Evolutionary conservation across 1,284 basidiomycete species (phyloP).

Genomic region (Ceratobasidium sp.): DNA sequence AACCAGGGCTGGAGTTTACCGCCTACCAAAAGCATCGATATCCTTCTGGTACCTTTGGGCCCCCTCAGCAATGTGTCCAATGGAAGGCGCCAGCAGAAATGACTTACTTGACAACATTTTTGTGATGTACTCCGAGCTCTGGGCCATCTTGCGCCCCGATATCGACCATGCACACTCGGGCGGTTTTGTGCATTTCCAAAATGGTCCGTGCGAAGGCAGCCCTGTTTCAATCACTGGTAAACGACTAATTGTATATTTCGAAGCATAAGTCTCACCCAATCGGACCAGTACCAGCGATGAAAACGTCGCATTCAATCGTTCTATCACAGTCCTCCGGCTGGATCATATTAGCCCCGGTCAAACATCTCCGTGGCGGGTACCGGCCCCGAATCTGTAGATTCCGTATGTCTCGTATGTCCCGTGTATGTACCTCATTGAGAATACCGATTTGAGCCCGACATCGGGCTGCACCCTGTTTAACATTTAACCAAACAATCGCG

Average conservation of each 20-base stretch:
- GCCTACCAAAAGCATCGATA: slow-evolving; percentile 30
- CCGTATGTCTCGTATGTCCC: too few species aligned
- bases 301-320: slow-evolving; percentile 15
- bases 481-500: too few species aligned
- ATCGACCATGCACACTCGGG: slow-evolving; percentile 19
- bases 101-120: slow-evolving; percentile 29
- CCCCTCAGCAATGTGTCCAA: background rate
- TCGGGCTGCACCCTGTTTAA: too few species aligned
- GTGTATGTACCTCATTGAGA: too few species aligned
- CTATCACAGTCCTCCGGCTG: too few species aligned
- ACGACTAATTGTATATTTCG: background rate
- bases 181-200: background rate
- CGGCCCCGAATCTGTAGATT: too few species aligned
- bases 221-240: background rate
- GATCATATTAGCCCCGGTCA: too few species aligned
- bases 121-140: slow-evolving; percentile 3
- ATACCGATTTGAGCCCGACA: too few species aligned
- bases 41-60: slow-evolving; percentile 25
- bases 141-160: slow-evolving; percentile 29
- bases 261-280: slow-evolving; percentile 11
- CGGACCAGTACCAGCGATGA: slow-evolving; percentile 35
- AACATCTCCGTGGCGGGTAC: too few species aligned
- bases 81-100: too few species aligned
- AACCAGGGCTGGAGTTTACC: background rate
- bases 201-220: slow-evolving; percentile 24